Base-by-base conservation (phyloP, 345 rosid genomes). In the Crucihimalaya himalaica region DNA sequence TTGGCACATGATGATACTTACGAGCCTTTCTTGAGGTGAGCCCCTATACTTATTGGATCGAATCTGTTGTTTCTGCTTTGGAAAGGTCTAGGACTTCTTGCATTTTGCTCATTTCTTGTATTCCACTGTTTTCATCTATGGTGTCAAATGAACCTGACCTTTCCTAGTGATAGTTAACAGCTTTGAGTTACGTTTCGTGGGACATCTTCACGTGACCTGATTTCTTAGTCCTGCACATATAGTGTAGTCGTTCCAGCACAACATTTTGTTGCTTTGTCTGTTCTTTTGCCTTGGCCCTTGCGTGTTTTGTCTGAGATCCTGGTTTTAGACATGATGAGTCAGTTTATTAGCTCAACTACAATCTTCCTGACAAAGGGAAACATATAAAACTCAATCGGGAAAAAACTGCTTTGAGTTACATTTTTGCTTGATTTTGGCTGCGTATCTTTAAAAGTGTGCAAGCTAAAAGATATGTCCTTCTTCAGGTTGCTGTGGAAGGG, bases 11-110 rank as follows among this genome's bases (percentile, higher is more conserved):
- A 87, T 73, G 98, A 87, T 77, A 78, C 86, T 78, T 92, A 92
- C 71, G 97, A 90, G 65, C 97, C 99, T 73, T 92, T 95, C 97
- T 77, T 90, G 85, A 92, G 99, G 84, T 91, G 66, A 88, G 87
- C 80, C 79, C 35, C 35, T 79, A 16, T 31, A 31, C 2, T 31
- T 31, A 31, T 31, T 6, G 8, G 34, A 31, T 31, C 1, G 8
- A 31, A 6, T 31, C 8, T 6, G 8, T 31, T 31, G 8, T 31
- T 31, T 29, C 32, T 39, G 29, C 32, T 34, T 35, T 35, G 13
- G 53, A 32, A 37, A 61, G 58, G 10, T 42, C 47, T 42, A 20
- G 13, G 25, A 10, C 54, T 20, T 50, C 10, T 50, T 50, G 19
- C 20, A 47, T 47, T 48, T 48, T 32, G 9, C n/a, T 31, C 25